Evolutionary conservation across 2,329 filamentous ascomycete genomes (phyloP), one percentile per base, ranked within the genome.

Genomic region (Apiospora saccharicola): DNA sequence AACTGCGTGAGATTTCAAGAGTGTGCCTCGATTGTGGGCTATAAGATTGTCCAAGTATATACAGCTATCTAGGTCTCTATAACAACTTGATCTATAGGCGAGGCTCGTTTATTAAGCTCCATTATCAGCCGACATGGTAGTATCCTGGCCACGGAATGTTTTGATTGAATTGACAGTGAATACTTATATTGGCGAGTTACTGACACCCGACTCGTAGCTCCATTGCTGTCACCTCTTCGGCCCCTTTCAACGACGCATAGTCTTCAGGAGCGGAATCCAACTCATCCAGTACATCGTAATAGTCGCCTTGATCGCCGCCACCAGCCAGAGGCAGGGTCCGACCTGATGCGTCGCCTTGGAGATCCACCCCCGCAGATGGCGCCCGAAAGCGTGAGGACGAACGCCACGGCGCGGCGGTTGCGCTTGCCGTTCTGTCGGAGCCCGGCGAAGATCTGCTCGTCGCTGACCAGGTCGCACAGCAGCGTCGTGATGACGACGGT

Each of bases 401-500:
- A 84, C 26, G 84, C 83, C 1, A 81, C 77, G 37, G 85, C 80
- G 30, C 87, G 80, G 49, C 86, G 78, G 77, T 90, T 87, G 44
- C 88, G 80, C 79, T 88, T 87, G 30, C 82, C 80, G 71, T 90
- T 90, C 46, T 85, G 78, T 43, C 73, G 73, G 8, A 81, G 49
- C 3, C 83, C 78, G 3, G 81, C 84, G n/a, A 88, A 80, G 14
- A 89, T 80, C 69, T 83, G 77, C 14, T 85, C 84, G 76, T 90
- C 88, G 67, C 85, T 86, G 74, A 88, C 83, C 49, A 89, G 74
- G 74, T 89, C 88, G 76, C 86, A 88, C 73, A 89, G 87, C 8
- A 88, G 79, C 69, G 84, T 87, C 3, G 88, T 90, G 73, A 90
- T 78, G 22, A 90, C 88, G 70, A 86, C 88, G 1, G 88, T 88